phyloP scores from a whole-genome alignment of 23 red algal genomes.

The Chondrus crispus region DNA sequence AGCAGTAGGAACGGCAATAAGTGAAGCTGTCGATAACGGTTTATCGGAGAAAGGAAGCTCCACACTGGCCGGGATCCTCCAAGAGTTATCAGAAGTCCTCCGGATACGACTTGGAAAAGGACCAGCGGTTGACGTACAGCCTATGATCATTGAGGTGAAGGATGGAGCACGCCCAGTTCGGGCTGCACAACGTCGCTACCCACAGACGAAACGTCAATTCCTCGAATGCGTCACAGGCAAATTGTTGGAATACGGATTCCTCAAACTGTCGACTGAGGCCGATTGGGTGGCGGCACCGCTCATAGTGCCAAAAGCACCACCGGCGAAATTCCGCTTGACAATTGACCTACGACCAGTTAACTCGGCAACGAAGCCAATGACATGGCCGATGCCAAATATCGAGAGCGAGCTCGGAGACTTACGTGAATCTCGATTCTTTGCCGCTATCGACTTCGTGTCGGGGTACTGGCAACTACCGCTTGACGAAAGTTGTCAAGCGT shows the following conservation, averaged over 20 bases:
- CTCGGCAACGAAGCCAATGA: neutral
- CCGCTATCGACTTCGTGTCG: neutral
- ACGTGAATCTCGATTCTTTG: neutral
- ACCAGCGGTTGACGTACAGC: neutral
- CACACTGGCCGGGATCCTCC: neutral
- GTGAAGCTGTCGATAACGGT: neutral
- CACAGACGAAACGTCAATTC: neutral
- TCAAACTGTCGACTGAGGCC: neutral
- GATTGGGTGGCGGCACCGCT: constrained; percentile 19
- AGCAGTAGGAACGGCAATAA: neutral
- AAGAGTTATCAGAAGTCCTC: constrained; percentile 2
- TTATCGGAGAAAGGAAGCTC: neutral
- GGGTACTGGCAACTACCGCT: constrained; percentile 10
- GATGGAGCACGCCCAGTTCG: neutral
- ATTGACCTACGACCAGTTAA: neutral
- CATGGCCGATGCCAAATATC: constrained; percentile 12
- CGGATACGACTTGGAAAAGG: neutral
- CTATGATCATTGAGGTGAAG: neutral
- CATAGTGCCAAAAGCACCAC: neutral
- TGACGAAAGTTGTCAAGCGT: neutral
- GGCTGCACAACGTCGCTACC: neutral
- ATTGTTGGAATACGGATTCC: constrained; percentile 15
- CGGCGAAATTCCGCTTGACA: neutral
- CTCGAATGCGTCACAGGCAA: neutral
- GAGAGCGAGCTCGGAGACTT: neutral